Evolutionary conservation across 2,329 filamentous ascomycete genomes (phyloP).

Genomic region (Xylaria sp.): DNA sequence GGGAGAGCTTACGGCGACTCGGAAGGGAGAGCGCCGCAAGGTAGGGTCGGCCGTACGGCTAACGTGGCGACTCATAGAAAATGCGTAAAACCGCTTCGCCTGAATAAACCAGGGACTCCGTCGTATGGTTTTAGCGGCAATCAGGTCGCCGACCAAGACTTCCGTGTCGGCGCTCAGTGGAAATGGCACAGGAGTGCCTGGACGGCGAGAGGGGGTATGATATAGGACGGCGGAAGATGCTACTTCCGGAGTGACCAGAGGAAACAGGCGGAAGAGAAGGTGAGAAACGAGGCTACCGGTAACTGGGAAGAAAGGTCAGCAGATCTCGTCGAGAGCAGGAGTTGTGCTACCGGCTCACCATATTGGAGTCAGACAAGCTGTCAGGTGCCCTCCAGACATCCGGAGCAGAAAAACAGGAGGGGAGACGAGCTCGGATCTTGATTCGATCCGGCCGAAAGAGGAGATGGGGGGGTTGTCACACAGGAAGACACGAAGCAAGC

Average conservation of each 20-base stretch:
- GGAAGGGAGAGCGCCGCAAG: background rate
- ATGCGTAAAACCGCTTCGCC: background rate
- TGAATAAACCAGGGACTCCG: too few relatives aligned
- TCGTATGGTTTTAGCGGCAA: background rate
- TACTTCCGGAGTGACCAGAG: slow-evolving; percentile 13
- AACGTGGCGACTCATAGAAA: background rate
- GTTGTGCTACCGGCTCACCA: slow-evolving; percentile 33
- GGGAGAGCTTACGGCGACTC: slow-evolving; percentile 10
- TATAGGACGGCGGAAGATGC: slow-evolving; percentile 2
- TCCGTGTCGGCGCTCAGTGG: slow-evolving; percentile 10
- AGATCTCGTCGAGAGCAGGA: slow-evolving; percentile 25
- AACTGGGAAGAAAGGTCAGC: slow-evolving; percentile 25
- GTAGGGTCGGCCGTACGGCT: slow-evolving; percentile 2
- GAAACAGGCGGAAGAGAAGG: slow-evolving; percentile 10
- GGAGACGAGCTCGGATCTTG: background rate
- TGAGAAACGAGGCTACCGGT: background rate
- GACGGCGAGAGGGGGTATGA: slow-evolving; percentile 3
- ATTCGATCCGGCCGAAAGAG: background rate
- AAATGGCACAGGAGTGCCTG: slow-evolving; percentile 6
- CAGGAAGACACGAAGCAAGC: background rate
- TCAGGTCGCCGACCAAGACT: background rate
- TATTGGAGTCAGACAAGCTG: slow-evolving; percentile 37
- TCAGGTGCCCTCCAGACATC: slow-evolving; percentile 36
- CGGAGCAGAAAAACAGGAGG: slow-evolving; percentile 7
- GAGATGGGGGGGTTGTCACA: slow-evolving; percentile 5